Base-by-base conservation (phyloP, 192 early-diverging fungal genomes). In the Podochytrium sp. region DNA sequence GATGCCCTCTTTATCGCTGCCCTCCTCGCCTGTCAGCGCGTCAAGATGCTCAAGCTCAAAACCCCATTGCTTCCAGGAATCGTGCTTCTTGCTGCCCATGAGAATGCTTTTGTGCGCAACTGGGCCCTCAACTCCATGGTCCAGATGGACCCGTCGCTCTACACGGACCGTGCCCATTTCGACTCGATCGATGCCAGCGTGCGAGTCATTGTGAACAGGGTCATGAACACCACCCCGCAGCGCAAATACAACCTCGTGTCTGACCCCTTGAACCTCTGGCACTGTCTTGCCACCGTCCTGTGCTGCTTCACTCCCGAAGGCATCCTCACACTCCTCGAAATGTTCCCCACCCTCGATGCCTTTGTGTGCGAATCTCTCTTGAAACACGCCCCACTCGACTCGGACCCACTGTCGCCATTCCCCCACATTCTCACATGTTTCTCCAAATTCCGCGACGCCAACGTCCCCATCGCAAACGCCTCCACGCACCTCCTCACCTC, bases 91-190 rank as follows among this genome's bases (percentile, higher is more conserved):
- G 61, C 60, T 0, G 33, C 47, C 5, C 58, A 74, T 38, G 51
- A 49, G 3, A 53, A 65, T 37, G 59, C 39, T 51, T 20, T 18
- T 14, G 47, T 65, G 7, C 23, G 72, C 41, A 52, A 50, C 27
- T 74, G 72, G 72, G 72, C 72, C 5, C 20, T 74, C 14, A 30
- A 37, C 20, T 50, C 59, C n/a, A n/a, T 74, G 43, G 60, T 32
- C 10, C 40, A 41, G 14, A 65, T 65, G 63, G 63, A 65, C 5
- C 63, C 63, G 7, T 41, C 63, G 5, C n/a, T 41, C 18, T 65
- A 34, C 35, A 65, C 63, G 1, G 25, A 25, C 0, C 5, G 41
- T 7, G 7, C 7, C 1, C n/a, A 41, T 30, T 41, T 43, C n/a
- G 14, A 16, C 30, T 25, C 63, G n/a, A 41, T 65, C n/a, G 7